Evolutionary conservation across 164 flowering plant genomes (phyloP), one percentile per base, ranked within the genome.

Genomic region (Berberis thunbergii): DNA sequence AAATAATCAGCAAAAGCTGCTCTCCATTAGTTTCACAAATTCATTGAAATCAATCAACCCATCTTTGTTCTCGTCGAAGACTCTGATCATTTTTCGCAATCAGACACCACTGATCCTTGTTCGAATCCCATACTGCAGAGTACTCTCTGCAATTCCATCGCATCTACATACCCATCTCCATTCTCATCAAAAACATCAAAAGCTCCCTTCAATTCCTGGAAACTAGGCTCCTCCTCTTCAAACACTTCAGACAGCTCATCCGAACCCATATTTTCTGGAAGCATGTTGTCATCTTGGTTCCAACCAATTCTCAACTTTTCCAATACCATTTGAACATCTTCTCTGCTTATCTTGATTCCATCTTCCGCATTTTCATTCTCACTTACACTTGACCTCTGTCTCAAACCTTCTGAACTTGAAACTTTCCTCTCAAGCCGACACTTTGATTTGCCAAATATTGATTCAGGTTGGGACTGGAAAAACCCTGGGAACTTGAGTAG

Each of bases 321-420:
- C 79, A 79, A 71, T 69, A 79, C 77, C 67, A 67, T 49, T 62
- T 69, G 61, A 0, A 70, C 63, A 1, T 77, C 78, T 71, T 55
- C 81, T 44, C 54, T 61, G 71, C 60, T 40, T 45, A 77, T 48
- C 57, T 68, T 26, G 26, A 26, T 64, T 26, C 57, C 67, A 52
- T 66, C 49, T n/a, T 63, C 76, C 48, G 43, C 64, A 41, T 53
- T 26, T 26, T 26, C 26, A 26, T 26, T 58, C 53, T 65, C 64
- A 41, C 46, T n/a, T 7, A 45, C 38, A 46, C 54, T n/a, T n/a
- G 12, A 38, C 68, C 54, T 49, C 48, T 56, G 59, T 45, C 45
- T 57, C 3, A 56, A 50, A 9, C 11, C 40, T 57, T 57, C 60
- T 40, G 45, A 40, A 9, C 41, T 57, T 12, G 11, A 11, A 8